Base-by-base conservation (phyloP, 768 basidiomycete genomes). In the Ephemerocybe angulata region DNA sequence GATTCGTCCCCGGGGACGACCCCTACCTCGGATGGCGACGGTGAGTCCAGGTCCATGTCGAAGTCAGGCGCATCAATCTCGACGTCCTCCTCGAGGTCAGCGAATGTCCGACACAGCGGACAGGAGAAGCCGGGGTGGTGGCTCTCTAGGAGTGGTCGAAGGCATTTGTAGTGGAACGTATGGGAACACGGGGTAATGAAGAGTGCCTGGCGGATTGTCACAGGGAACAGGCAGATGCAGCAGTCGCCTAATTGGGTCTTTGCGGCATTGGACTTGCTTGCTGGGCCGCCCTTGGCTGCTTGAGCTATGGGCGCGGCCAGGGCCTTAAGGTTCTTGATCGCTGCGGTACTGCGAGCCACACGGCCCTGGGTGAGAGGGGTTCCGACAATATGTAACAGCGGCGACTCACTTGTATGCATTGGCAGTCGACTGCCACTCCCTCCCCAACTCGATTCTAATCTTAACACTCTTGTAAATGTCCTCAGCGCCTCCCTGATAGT, bases 111-210 rank as follows among this genome's bases (percentile, higher is more conserved):
- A 69, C 96, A 99, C 6, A 99, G 81, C 0, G 96, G 96, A 64
- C 96, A 99, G 13, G 85, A 90, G 74, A 98, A 99, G 5, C 90
- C 89, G 0, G 95, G 92, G 62, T 94, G 85, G 70, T 98, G 93
- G n/a, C 81, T 72, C 60, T 90, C 82, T 40, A 98, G 79, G 11
- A 98, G 78, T 1, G 95, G 96, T 0, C 93, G 83, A 56, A 99
- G 94, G 69, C 96, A 98, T 71, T 98, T 98, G 82, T 91, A 93
- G 73, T 94, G 92, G 76, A 91, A 93, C 0, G 93, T 87, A 69
- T 99, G 96, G 1, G 92, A 94, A 72, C 96, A 99, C 0, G 96
- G 96, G 27, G 96, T 93, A 66, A 99, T 95, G 76, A 99, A 98
- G 46, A 98, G 83, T 0, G 93, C 90, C 71, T 99, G 96, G 58